A percentile compares a stretch with the other conserved stretches of the same genome.
phyloP scores from a whole-genome alignment of 2,329 filamentous ascomycete species.

The Pyrenophora teres region DNA sequence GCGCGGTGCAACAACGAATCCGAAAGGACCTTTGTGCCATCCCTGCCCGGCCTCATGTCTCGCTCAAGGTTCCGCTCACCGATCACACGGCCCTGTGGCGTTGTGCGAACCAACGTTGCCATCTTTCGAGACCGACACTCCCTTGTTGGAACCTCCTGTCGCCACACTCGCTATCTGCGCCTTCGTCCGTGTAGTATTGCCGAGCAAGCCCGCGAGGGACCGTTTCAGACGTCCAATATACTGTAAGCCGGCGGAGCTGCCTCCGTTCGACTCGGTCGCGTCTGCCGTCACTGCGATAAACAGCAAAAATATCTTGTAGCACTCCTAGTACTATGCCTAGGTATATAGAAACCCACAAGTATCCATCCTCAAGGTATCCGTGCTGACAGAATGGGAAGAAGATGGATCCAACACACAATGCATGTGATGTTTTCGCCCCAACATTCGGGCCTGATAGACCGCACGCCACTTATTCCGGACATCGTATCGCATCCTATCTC shows the following conservation, averaged over 20 bases:
- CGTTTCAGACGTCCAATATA: background rate
- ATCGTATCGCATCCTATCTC: background rate
- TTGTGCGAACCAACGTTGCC: constrained; percentile 1
- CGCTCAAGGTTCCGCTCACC: constrained; percentile 14
- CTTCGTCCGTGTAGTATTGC: background rate
- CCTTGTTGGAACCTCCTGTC: constrained; percentile 4
- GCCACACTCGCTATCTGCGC: constrained; percentile 4
- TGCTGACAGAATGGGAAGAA: background rate
- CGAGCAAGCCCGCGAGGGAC: background rate
- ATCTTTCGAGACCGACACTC: constrained; percentile 1
- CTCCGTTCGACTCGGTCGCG: background rate
- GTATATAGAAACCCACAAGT: no score
- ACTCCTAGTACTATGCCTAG: no score
- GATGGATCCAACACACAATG: background rate
- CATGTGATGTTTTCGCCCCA: background rate
- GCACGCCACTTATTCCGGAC: background rate
- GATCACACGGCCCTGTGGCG: constrained; percentile 8
- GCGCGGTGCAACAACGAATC: constrained; percentile 1
- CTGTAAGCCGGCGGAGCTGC: background rate
- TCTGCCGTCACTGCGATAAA: no score
- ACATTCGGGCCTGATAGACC: background rate
- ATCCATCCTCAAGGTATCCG: no score
- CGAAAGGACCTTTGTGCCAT: background rate
- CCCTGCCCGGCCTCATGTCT: constrained; percentile 8
- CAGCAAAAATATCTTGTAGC: no score